These are phyloP conservation scores for Jasminum sambac DNA, from an alignment of 257 asterid genomes.

Conservation along the genomic window DNA sequence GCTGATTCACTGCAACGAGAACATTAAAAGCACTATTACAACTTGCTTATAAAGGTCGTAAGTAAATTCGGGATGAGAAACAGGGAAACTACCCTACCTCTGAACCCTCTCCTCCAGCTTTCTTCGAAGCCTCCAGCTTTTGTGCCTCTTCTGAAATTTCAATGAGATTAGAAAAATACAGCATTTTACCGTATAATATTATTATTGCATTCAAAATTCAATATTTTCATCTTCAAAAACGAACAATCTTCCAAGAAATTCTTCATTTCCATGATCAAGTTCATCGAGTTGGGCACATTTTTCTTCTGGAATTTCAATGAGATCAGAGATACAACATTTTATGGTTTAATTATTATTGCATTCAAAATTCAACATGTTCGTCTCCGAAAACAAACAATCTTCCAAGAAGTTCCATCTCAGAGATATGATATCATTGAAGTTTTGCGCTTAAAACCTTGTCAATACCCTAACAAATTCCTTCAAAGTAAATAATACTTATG, in stretches of 20 bases:
- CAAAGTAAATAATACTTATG: not conserved
- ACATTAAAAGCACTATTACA: not conserved
- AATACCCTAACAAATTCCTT: not conserved
- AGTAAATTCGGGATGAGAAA: not conserved
- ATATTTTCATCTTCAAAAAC: not conserved
- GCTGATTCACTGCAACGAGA: constrained; percentile 55
- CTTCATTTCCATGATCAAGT: too few species aligned
- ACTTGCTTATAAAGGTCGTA: not conserved
- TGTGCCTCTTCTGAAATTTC: constrained; percentile 53
- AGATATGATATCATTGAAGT: not conserved
- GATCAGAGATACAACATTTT: too few species aligned
- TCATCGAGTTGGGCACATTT: too few species aligned
- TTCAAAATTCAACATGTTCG: too few species aligned
- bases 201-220: too few species aligned
- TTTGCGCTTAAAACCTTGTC: too few species aligned
- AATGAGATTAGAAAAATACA: not conserved
- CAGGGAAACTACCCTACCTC: constrained; percentile 48
- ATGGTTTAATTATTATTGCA: too few species aligned
- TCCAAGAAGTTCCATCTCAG: not conserved
- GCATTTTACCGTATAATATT: not conserved
- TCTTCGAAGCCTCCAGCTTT: constrained; percentile 51
- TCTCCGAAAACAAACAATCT: too few species aligned
- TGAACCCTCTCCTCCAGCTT: constrained; percentile 59
- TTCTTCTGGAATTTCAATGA: too few species aligned
- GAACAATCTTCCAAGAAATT: not conserved